phyloP scores from a whole-genome alignment of 805 yeast species.

The Candida hispaniensis region DNA sequence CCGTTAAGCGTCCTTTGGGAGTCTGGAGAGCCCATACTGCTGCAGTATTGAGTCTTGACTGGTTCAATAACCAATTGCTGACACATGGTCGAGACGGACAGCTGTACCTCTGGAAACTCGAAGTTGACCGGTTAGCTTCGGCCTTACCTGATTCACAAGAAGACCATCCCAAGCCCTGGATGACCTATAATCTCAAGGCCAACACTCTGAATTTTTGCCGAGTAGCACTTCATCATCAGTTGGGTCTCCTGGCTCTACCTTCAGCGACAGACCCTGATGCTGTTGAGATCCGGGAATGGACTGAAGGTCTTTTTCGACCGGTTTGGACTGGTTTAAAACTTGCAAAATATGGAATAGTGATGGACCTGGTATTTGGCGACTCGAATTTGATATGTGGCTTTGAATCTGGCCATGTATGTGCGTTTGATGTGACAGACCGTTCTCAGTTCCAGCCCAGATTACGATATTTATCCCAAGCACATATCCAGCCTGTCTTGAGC shows the following conservation, averaged over 20 bases:
- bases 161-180: constrained; percentile 26
- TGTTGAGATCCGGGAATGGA: constrained; percentile 38
- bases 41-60: constrained; percentile 41
- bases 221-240: constrained; percentile 34
- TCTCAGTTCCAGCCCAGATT: constrained; percentile 17
- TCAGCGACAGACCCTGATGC: constrained; percentile 52
- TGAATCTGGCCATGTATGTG: constrained; percentile 57
- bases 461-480: constrained; percentile 19
- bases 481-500: constrained; percentile 28
- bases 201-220: constrained; percentile 66
- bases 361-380: constrained; percentile 41
- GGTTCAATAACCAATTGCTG: constrained; percentile 31
- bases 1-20: constrained; percentile 43
- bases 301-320: constrained; percentile 28
- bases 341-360: constrained; percentile 51
- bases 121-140: constrained; percentile 6
- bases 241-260: constrained; percentile 52
- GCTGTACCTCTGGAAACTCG: constrained; percentile 27
- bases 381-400: constrained; percentile 41
- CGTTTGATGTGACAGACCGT: constrained; percentile 23
- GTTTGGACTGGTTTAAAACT: constrained; percentile 6
- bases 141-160: constrained; percentile 19
- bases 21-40: constrained; percentile 52
- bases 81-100: constrained; percentile 63
- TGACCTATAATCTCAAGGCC: constrained; percentile 47